phyloP scores from a whole-genome alignment of 352 stramenopile species.

The Globisporangium heterothallicum region DNA sequence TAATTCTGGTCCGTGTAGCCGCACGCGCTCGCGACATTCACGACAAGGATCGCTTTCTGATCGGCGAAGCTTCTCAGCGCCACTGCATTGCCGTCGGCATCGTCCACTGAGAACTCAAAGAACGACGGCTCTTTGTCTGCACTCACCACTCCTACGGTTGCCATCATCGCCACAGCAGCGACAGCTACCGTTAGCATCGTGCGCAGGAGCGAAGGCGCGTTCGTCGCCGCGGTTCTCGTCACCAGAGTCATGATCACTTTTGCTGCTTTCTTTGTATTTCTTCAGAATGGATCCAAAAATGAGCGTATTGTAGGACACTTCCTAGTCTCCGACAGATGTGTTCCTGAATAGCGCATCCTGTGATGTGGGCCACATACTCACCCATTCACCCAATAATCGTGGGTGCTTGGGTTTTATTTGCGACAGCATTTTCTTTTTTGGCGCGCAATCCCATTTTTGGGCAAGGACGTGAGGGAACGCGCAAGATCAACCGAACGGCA shows the following conservation, averaged over 20 bases:
- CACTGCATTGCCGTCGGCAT: slow-evolving; percentile 38
- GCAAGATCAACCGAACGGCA: not conserved
- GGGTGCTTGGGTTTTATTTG: not conserved
- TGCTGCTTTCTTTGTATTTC: not conserved
- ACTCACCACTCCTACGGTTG: not conserved
- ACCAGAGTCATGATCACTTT: not conserved
- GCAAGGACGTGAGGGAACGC: not conserved
- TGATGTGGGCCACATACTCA: not conserved
- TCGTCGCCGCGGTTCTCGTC: not conserved
- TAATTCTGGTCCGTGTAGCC: slow-evolving; percentile 85
- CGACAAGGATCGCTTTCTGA: slow-evolving; percentile 65
- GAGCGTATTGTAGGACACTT: no score
- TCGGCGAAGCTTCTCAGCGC: slow-evolving; percentile 43
- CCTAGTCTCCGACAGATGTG: no score
- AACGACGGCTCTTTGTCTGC: slow-evolving; percentile 26
- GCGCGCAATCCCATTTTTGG: not conserved
- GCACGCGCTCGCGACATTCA: slow-evolving; percentile 79
- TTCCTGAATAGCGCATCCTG: no score
- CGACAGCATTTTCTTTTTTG: not conserved
- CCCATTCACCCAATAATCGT: not conserved
- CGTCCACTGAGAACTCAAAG: slow-evolving; percentile 50
- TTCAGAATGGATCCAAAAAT: not conserved
- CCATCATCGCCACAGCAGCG: slow-evolving; percentile 2
- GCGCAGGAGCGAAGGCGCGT: slow-evolving; percentile 6
- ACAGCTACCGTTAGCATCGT: slow-evolving; percentile 11